Evolutionary conservation across 1,139 yeast species (phyloP).

Genomic region (Taphrina betulina): DNA sequence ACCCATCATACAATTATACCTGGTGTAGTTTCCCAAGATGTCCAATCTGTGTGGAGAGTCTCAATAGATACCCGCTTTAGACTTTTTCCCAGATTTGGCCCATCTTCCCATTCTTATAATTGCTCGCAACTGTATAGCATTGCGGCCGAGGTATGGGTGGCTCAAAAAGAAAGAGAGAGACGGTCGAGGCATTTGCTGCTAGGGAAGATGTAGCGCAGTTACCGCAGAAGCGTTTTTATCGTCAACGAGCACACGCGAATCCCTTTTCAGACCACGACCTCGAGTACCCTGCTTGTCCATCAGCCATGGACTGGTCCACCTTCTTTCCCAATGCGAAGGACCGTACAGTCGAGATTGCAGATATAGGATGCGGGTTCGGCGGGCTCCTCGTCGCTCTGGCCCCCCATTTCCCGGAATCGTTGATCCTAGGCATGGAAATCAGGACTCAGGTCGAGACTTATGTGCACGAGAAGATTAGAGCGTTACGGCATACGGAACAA

Average conservation of each 20-base stretch:
- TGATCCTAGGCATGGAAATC: constrained; percentile 70
- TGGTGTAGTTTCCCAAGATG: too few relatives aligned
- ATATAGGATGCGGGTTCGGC: constrained; percentile 97
- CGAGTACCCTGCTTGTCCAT: constrained; percentile 81
- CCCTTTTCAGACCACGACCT: constrained; percentile 94
- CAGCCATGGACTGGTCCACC: constrained; percentile 79
- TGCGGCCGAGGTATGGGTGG: too few relatives aligned
- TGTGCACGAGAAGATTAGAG: constrained; percentile 91
- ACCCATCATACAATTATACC: too few relatives aligned
- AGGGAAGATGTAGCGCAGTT: constrained; percentile 23
- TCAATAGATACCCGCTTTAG: too few relatives aligned
- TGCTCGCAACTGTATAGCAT: too few relatives aligned
- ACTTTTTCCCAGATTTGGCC: too few relatives aligned
- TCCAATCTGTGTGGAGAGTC: too few relatives aligned
- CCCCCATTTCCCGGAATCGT: constrained; percentile 66
- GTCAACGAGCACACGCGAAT: constrained; percentile 97
- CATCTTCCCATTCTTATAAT: too few relatives aligned
- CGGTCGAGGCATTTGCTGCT: constrained; percentile 21
- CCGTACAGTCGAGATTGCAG: constrained; percentile 79
- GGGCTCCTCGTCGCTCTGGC: constrained; percentile 82
- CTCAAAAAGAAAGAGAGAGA: constrained; percentile 9
- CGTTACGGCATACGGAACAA: constrained; percentile 58
- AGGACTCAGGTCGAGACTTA: constrained; percentile 96
- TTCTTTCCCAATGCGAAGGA: constrained; percentile 61
- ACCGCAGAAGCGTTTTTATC: constrained; percentile 72